These are phyloP conservation scores for Sporothrix schenckii DNA, from an alignment of 2,329 filamentous ascomycete genomes.

Conservation along the genomic window DNA sequence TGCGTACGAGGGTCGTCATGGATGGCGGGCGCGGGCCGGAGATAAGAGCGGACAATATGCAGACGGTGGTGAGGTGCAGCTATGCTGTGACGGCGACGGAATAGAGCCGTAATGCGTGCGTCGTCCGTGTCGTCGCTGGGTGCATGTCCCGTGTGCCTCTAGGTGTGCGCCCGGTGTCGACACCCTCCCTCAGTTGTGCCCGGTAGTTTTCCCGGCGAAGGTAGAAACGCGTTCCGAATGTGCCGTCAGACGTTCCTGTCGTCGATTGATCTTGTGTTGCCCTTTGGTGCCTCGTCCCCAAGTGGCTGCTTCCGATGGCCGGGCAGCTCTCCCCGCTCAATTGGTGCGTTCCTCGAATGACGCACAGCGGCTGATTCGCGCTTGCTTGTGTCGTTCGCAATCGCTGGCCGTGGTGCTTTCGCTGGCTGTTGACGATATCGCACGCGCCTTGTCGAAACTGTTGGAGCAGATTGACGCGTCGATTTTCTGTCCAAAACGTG, in stretches of 20 bases:
- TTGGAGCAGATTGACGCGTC: constrained; percentile 20
- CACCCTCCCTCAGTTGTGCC: not conserved
- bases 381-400: not conserved
- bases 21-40: constrained; percentile 51
- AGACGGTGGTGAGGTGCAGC: not conserved
- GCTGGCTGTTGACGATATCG: not conserved
- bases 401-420: not conserved
- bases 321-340: constrained; percentile 8
- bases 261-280: not conserved
- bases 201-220: not conserved
- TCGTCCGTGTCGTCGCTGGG: constrained; percentile 20
- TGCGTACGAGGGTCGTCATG: constrained; percentile 71
- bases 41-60: not conserved
- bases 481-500: not conserved
- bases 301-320: not conserved
- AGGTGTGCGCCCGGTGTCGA: constrained; percentile 4
- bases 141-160: constrained; percentile 10
- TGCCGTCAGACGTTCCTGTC: not conserved
- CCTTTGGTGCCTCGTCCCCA: not conserved
- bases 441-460: not conserved
- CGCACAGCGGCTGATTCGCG: not conserved
- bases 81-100: not conserved
- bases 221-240: constrained; percentile 5
- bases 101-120: not conserved
- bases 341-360: not conserved